Evolutionary conservation across 192 early-diverging fungal genomes (phyloP), one percentile per base, ranked within the genome.

Genomic region (Rhizophagus prolifer): DNA sequence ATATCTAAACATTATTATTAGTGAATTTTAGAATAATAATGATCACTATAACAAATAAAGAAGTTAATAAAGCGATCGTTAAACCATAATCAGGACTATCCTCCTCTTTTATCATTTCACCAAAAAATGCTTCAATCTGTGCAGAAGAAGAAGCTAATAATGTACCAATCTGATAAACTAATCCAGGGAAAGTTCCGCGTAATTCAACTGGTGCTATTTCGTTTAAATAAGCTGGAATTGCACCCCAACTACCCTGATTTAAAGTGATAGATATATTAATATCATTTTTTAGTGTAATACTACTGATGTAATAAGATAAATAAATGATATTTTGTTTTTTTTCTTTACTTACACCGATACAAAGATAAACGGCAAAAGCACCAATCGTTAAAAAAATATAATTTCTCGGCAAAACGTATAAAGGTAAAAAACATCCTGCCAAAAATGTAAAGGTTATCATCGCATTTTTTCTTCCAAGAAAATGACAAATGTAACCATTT

Each of bases 141-240:
- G 86, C 87, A 23, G 85, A 82, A 28, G 86, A 85, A 19, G 89
- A 83, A 3, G 82, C 75, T 59, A 93, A 86, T 74, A 94, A 79
- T 72, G 91, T 94, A 38, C 92, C 93, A 19, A 91, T 80, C 82
- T 94, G 91, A 80, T 91, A 93, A 2, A 89, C 74, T n/a, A 94
- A 80, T n/a, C 93, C 92, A 10, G 91, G 90, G 70, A 94, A 89
- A 2, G 89, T 85, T 12, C 87, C 88, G 9, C 93, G 88, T 75
- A 92, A 86, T 19, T 81, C 82, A 28, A 86, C 81, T 19, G 93
- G 93, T 59, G 90, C 87, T 38, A 94, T 78, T 62, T 94, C 93
- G 78, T 83, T 86, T 0, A 94, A 80, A 81, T 92, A 88, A 19
- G 82, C 88, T 13, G 93, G 92, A 76, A 94, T 86, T 26, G 91